phyloP scores from a whole-genome alignment of 441 rosid species.

The Gossypium laxum region DNA sequence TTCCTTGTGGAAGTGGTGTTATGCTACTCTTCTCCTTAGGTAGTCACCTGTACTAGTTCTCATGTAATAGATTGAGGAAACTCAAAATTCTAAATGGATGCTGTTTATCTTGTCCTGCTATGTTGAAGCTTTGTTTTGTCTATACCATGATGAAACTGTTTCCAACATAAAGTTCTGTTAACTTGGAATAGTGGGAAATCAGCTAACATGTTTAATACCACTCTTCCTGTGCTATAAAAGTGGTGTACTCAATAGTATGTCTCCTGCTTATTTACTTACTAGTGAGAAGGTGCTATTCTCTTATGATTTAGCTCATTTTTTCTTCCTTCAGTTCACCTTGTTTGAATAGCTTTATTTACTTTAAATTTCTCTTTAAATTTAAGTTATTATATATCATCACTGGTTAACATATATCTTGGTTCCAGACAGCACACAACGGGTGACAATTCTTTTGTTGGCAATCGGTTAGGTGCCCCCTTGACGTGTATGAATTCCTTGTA shows the following conservation, averaged over 20 bases:
- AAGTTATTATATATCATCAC: neutral
- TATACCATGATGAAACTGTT: neutral
- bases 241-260: neutral
- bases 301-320: neutral
- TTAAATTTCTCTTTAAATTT: neutral
- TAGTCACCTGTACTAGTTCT: neutral
- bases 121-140: neutral
- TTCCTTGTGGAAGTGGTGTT: neutral
- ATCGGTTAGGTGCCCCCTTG: conserved; percentile 41
- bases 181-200: neutral
- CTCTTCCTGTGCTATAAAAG: neutral
- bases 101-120: neutral
- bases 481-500: conserved; percentile 34
- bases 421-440: conserved; percentile 9
- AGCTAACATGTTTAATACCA: neutral
- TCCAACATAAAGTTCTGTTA: neutral
- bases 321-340: neutral
- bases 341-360: neutral
- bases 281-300: neutral
- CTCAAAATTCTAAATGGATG: neutral
- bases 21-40: neutral
- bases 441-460: conserved; percentile 25
- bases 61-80: neutral
- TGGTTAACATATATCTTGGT: conserved; percentile 6
- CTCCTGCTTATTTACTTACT: neutral